Conservation (phyloP, 345 rosid genomes). For the Toxicodendron radicans region DNA sequence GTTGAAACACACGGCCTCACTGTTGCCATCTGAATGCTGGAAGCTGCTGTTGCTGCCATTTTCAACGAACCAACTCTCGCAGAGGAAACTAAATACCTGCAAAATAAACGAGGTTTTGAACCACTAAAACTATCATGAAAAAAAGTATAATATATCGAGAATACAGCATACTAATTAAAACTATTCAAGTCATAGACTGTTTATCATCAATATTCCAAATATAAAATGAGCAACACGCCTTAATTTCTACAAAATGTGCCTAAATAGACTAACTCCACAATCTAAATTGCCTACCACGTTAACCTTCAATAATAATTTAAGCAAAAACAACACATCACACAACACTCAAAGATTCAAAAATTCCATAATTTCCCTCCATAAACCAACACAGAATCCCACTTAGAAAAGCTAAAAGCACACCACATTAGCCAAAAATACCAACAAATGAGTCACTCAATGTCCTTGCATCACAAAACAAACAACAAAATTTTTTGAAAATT, state of each 20-base stretch:
- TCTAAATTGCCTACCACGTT: neutral
- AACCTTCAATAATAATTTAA: neutral
- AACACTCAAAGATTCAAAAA: neutral
- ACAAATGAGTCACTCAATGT: neutral
- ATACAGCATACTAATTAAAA: no score
- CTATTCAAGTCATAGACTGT: no score
- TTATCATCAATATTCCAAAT: no score
- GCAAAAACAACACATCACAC: slow-evolving; percentile 6
- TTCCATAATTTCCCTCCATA: neutral
- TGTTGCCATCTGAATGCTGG: slow-evolving; percentile 56
- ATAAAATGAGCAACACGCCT: no score
- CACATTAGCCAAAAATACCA: neutral
- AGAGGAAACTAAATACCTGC: slow-evolving; percentile 26
- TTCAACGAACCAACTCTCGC: slow-evolving; percentile 25
- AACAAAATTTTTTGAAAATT: neutral
- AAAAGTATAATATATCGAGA: no score
- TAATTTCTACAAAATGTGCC: neutral
- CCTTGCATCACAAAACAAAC: neutral
- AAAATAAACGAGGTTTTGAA: neutral
- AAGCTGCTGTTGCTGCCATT: slow-evolving; percentile 67
- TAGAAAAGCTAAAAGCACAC: neutral
- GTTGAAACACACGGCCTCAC: slow-evolving; percentile 54
- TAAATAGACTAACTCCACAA: neutral
- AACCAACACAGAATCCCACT: neutral
- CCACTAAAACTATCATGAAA: neutral